Evolutionary conservation across 257 asterid genomes (phyloP).

Genomic region (Solanum sparsipilum): DNA sequence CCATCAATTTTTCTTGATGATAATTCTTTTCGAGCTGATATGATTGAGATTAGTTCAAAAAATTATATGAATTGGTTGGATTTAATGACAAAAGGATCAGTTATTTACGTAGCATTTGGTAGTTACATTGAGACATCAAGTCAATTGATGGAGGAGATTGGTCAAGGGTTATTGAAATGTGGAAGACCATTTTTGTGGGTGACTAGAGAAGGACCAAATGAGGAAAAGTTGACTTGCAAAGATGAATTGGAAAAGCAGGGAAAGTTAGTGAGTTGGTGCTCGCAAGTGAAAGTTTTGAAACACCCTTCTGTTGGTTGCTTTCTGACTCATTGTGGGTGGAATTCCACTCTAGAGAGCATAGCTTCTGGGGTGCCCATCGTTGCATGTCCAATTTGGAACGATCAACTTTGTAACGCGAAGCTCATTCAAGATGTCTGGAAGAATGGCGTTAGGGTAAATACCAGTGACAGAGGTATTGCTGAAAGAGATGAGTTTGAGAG

Average conservation of each 20-base stretch:
- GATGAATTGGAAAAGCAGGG: conserved; percentile 7
- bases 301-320: conserved; percentile 18
- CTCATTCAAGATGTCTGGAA: too few relatives aligned
- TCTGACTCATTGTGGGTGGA: conserved; percentile 40
- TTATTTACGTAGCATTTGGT: conserved; percentile 12
- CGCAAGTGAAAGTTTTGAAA: conserved; percentile 12
- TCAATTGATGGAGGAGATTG: conserved; percentile 7
- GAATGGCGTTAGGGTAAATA: too few relatives aligned
- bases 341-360: conserved; percentile 34
- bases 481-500: too few relatives aligned
- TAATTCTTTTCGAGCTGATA: too few relatives aligned
- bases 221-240: conserved; percentile 1
- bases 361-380: conserved; percentile 10
- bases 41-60: background rate
- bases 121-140: background rate
- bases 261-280: conserved; percentile 15
- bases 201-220: background rate
- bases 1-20: too few relatives aligned
- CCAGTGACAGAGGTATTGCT: too few relatives aligned
- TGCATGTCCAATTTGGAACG: too few relatives aligned
- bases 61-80: conserved; percentile 7
- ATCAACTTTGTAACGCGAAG: too few relatives aligned
- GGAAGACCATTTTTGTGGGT: conserved; percentile 25
- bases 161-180: conserved; percentile 9
- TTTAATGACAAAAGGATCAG: background rate